Percentiles rank a stretch among this genome's conserved stretches.
Evolutionary conservation across 2,329 filamentous ascomycete species (phyloP).

Genomic region (Periconia sp.): DNA sequence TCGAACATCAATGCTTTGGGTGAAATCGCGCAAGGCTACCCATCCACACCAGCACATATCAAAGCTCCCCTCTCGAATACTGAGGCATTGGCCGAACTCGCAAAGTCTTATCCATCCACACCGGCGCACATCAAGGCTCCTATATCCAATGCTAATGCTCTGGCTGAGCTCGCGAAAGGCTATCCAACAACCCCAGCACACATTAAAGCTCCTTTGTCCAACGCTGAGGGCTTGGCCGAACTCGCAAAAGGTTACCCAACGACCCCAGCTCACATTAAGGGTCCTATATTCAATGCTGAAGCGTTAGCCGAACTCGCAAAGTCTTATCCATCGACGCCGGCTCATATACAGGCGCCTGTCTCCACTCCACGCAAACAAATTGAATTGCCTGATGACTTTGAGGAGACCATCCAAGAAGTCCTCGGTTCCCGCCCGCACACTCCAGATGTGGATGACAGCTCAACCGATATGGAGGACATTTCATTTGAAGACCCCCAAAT

Average conservation of each 20-base stretch:
- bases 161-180: slow-evolving; percentile 7
- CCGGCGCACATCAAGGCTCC: slow-evolving; percentile 14
- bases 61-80: neutral
- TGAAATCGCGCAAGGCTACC: slow-evolving; percentile 17
- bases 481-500: neutral
- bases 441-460: neutral
- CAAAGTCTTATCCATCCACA: slow-evolving; percentile 20
- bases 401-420: neutral
- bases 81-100: slow-evolving; percentile 3
- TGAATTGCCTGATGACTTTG: neutral
- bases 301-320: slow-evolving; percentile 19
- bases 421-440: neutral
- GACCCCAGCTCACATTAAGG: slow-evolving; percentile 23
- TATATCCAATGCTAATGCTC: slow-evolving; percentile 13
- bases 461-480: neutral
- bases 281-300: slow-evolving; percentile 16
- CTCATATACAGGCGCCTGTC: neutral
- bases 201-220: slow-evolving; percentile 11
- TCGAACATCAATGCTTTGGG: slow-evolving; percentile 21
- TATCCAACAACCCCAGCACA: slow-evolving; percentile 24
- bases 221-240: slow-evolving; percentile 14
- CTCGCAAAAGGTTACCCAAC: slow-evolving; percentile 21
- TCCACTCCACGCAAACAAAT: too few species aligned
- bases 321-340: slow-evolving; percentile 25
- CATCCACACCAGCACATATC: slow-evolving; percentile 5